Evolutionary conservation across 371 early-diverging fungal genomes (phyloP), one percentile per base, ranked within the genome.

Genomic region (Haplosporangium sp.): DNA sequence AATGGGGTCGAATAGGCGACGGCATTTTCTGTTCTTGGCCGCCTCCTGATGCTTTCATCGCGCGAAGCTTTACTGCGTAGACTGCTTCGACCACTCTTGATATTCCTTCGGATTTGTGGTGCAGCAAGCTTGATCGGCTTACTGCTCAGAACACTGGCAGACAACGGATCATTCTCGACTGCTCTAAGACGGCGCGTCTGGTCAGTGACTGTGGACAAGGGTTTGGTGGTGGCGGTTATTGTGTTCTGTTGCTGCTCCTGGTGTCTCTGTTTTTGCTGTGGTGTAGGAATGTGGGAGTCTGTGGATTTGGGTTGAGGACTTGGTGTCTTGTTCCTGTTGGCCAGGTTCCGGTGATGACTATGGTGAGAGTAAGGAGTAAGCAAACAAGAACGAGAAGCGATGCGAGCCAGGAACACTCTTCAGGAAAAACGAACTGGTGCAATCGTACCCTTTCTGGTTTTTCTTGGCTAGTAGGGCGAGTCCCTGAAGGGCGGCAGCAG

Each of bases 151-250:
- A 43, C 55, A 47, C 55, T 29, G 41, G 60, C 67, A 20, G 67
- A 67, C 21, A 67, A 60, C 18, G 67, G 67, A 37, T 67, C 67
- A 37, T 46, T 55, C 46, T 67, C 67, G 53, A 40, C 55, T 7
- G 21, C 38, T 13, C 51, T 52, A 13, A 67, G 47, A 38, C 43
- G 38, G 20, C 64, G 57, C 20, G 43, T 36, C n/a, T 12, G 40
- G 43, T 55, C 40, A 48, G 47, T 36, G 45, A 56, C 36, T 48
- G 50, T 20, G 16, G 60, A 16, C 23, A 7, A n/a, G 53, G 21
- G 14, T 62, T 21, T 6, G 12, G 0, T 14, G 41, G 10, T 18
- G n/a, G n/a, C 29, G 21, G n/a, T 40, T 7, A 7, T 11, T n/a
- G 21, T 41, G 9, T 29, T 11, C n/a, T 40, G 53, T 29, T 55